Evolutionary conservation across 805 yeast species (phyloP).

Genomic region (Saccharomycopsis fodiens): DNA sequence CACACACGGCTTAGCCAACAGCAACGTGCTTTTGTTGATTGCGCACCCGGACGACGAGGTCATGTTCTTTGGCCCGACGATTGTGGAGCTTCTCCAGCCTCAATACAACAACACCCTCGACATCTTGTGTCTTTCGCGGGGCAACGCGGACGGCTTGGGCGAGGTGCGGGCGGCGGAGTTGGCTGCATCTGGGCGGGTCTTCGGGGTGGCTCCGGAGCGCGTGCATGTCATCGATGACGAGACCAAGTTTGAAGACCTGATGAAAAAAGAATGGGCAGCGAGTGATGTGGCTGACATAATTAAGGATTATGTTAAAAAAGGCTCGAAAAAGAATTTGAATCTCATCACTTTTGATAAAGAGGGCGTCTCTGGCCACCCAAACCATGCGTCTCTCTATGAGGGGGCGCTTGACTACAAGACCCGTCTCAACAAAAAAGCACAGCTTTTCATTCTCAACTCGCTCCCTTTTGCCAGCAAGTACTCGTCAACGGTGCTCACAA

Average conservation of each 20-base stretch:
- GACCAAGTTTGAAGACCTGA: slow-evolving; percentile 55
- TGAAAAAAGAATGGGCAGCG: slow-evolving; percentile 57
- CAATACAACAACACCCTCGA: slow-evolving; percentile 44
- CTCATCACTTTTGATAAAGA: slow-evolving; percentile 71
- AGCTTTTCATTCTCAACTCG: slow-evolving; percentile 19
- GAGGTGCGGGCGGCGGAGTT: slow-evolving; percentile 54
- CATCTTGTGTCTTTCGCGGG: slow-evolving; percentile 67
- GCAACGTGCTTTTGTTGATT: slow-evolving; percentile 44
- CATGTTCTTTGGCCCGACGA: slow-evolving; percentile 88
- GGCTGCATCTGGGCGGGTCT: slow-evolving; percentile 39
- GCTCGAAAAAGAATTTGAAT: not conserved
- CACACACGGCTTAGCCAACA: slow-evolving; percentile 10
- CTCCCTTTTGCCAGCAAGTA: slow-evolving; percentile 26
- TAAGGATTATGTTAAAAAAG: slow-evolving; percentile 4
- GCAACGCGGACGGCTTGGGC: slow-evolving; percentile 74
- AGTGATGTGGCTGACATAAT: slow-evolving; percentile 35
- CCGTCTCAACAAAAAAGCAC: not conserved
- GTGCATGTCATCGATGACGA: slow-evolving; percentile 43
- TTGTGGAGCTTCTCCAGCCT: slow-evolving; percentile 43
- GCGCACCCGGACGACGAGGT: slow-evolving; percentile 99
- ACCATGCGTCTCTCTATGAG: slow-evolving; percentile 60
- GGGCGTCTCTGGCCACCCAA: slow-evolving; percentile 86
- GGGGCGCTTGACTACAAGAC: slow-evolving; percentile 36
- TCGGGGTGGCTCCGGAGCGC: slow-evolving; percentile 39
- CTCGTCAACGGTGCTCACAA: slow-evolving; percentile 17